Evolutionary conservation across 139 green algal genomes (phyloP).

Genomic region (Nannochloris sp.): DNA sequence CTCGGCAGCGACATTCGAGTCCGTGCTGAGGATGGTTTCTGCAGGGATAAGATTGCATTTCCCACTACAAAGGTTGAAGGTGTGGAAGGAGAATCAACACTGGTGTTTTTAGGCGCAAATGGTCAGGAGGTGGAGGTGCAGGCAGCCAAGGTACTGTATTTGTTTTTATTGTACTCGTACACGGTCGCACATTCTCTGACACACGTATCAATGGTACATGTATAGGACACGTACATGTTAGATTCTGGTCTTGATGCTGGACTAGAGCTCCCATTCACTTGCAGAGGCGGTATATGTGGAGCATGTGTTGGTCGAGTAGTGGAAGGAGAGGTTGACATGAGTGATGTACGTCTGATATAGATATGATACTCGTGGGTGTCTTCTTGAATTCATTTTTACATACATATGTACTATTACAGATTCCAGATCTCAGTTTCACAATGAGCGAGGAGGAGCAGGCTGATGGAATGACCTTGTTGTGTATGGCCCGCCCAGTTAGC

Average conservation of each 20-base stretch:
- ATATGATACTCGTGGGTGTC: not conserved
- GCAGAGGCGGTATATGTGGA: slow-evolving; percentile 61
- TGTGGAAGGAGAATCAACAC: slow-evolving; percentile 40
- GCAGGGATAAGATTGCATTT: slow-evolving; percentile 56
- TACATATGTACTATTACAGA: slow-evolving; percentile 17
- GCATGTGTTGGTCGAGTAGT: slow-evolving; percentile 71
- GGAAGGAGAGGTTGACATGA: slow-evolving; percentile 62
- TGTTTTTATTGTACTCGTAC: not conserved
- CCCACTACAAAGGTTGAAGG: not conserved
- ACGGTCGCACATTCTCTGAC: not conserved
- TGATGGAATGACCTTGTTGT: slow-evolving; percentile 79
- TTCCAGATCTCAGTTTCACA: slow-evolving; percentile 79
- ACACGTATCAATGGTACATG: slow-evolving; percentile 33
- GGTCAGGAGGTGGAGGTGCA: slow-evolving; percentile 40
- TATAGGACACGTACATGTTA: slow-evolving; percentile 69
- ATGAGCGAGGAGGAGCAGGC: slow-evolving; percentile 67
- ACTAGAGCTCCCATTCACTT: slow-evolving; percentile 86
- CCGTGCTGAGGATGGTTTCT: slow-evolving; percentile 45
- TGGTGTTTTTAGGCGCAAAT: slow-evolving; percentile 57
- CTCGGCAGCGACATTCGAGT: slow-evolving; percentile 1
- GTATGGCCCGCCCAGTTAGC: slow-evolving; percentile 70
- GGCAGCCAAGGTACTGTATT: slow-evolving; percentile 28
- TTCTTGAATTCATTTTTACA: not conserved
- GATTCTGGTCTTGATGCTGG: slow-evolving; percentile 70
- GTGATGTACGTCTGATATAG: slow-evolving; percentile 43